Evolutionary conservation across 164 flowering plant genomes (phyloP).

Genomic region (Akebia trifoliata): DNA sequence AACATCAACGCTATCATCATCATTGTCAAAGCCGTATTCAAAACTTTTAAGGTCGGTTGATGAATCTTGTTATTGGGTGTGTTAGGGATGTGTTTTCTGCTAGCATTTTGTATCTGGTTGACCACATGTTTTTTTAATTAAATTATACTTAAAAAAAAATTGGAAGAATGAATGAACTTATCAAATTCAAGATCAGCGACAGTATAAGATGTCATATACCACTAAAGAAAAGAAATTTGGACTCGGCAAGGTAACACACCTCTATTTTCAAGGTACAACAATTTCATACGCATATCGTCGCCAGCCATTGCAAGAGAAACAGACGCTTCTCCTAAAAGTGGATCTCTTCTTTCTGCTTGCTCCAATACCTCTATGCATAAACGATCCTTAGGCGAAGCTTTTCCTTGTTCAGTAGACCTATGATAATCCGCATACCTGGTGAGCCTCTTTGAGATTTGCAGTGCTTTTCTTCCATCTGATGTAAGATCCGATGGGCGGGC

Average conservation of each 20-base stretch:
- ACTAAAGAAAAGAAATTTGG: neutral
- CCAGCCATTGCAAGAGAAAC: constrained; percentile 78
- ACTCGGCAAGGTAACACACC: constrained; percentile 39
- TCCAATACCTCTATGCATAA: constrained; percentile 88
- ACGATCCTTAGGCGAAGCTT: constrained; percentile 64
- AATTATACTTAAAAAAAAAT: too few species aligned
- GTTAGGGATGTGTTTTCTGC: too few species aligned
- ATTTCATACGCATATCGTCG: constrained; percentile 65
- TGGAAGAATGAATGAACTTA: too few species aligned
- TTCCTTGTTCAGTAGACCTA: constrained; percentile 52
- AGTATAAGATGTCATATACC: too few species aligned
- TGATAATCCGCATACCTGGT: constrained; percentile 53
- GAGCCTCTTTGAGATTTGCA: constrained; percentile 79
- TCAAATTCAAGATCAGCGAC: too few species aligned
- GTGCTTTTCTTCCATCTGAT: constrained; percentile 76
- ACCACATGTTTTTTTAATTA: too few species aligned
- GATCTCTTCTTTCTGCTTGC: constrained; percentile 88
- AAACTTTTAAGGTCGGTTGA: too few species aligned
- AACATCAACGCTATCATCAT: too few species aligned
- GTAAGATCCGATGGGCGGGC: constrained; percentile 70
- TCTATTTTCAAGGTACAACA: constrained; percentile 88
- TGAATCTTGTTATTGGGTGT: too few species aligned
- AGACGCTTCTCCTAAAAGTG: constrained; percentile 79
- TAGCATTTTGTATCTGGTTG: too few species aligned
- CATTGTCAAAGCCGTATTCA: too few species aligned